phyloP scores from a whole-genome alignment of 2,329 filamentous ascomycete species.

The Verticillium nonalfalfae region DNA sequence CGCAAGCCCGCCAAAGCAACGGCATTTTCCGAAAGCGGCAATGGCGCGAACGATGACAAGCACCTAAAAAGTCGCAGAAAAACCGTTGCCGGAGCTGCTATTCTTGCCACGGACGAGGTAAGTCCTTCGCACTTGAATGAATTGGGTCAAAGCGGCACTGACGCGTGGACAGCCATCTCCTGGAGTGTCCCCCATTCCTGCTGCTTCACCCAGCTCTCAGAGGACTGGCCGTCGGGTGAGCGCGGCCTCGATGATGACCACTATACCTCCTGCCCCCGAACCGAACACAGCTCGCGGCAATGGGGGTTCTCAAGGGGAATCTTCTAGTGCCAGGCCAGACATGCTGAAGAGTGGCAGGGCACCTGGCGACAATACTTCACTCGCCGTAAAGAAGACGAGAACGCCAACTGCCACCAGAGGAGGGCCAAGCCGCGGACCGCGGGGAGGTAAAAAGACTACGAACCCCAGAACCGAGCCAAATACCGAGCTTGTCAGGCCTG shows the following conservation, averaged over 20 bases:
- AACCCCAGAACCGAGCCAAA: slow-evolving; percentile 8
- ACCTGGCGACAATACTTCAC: slow-evolving; percentile 29
- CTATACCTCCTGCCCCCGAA: neutral
- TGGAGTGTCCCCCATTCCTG: neutral
- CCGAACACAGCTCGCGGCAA: neutral
- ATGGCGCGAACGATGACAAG: slow-evolving; percentile 35
- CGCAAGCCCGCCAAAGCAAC: slow-evolving; percentile 52
- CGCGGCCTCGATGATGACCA: slow-evolving; percentile 30
- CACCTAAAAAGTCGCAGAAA: slow-evolving; percentile 45
- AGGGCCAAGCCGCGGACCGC: slow-evolving; percentile 27
- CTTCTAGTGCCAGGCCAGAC: slow-evolving; percentile 18
- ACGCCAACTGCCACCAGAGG: slow-evolving; percentile 36
- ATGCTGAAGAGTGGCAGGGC: slow-evolving; percentile 34
- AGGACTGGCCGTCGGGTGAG: slow-evolving; percentile 42
- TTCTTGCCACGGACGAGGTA: slow-evolving; percentile 38
- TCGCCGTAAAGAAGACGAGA: slow-evolving; percentile 53
- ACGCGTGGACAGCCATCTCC: neutral
- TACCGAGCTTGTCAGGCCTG: neutral
- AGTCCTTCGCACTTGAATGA: neutral
- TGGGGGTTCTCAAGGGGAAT: neutral
- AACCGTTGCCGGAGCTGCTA: slow-evolving; percentile 51
- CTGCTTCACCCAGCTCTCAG: slow-evolving; percentile 17
- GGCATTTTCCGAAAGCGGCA: slow-evolving; percentile 37
- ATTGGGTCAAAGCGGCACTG: neutral
- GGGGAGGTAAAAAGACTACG: slow-evolving; percentile 27